These are phyloP conservation scores for Polychaeton citri DNA, from an alignment of 2,329 filamentous ascomycete genomes.

Conservation along the genomic window DNA sequence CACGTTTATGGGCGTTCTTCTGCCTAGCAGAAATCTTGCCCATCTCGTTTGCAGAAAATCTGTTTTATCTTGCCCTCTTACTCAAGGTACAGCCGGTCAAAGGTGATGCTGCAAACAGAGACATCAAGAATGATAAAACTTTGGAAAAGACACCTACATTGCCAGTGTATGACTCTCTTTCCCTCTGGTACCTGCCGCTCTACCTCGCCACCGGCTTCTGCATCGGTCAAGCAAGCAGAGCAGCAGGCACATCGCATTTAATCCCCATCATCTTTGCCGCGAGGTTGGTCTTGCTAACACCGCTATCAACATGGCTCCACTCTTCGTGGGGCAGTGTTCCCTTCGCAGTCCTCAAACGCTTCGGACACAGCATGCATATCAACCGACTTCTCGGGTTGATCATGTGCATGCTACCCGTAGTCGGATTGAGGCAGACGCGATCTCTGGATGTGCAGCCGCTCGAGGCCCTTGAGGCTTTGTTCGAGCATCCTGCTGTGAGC, in stretches of 20 bases:
- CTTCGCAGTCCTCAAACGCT: constrained; percentile 2
- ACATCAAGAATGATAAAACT: no score
- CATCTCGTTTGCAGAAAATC: constrained; percentile 20
- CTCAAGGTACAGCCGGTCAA: no score
- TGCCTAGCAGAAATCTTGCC: constrained; percentile 22
- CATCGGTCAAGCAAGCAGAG: constrained; percentile 6
- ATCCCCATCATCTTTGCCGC: constrained; percentile 13
- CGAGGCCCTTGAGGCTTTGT: constrained; percentile 6
- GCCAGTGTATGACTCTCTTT: constrained; percentile 1
- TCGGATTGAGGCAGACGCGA: constrained; percentile 2
- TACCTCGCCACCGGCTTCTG: constrained; percentile 9
- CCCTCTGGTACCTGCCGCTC: constrained; percentile 2
- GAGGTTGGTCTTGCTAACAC: constrained; percentile 11
- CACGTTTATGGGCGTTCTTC: constrained; percentile 20
- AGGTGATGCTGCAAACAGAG: no score
- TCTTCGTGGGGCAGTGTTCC: no score
- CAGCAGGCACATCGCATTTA: constrained; percentile 4
- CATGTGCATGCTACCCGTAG: no score
- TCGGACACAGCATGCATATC: no score
- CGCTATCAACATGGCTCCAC: constrained; percentile 4
- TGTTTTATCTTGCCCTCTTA: constrained; percentile 20
- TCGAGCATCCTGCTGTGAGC: constrained; percentile 19
- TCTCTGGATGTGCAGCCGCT: constrained; percentile 1
- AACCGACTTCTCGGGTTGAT: no score
- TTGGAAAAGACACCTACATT: no score